Conservation (phyloP, 1,139 yeast genomes). For the Suhomyces wounanorum region DNA sequence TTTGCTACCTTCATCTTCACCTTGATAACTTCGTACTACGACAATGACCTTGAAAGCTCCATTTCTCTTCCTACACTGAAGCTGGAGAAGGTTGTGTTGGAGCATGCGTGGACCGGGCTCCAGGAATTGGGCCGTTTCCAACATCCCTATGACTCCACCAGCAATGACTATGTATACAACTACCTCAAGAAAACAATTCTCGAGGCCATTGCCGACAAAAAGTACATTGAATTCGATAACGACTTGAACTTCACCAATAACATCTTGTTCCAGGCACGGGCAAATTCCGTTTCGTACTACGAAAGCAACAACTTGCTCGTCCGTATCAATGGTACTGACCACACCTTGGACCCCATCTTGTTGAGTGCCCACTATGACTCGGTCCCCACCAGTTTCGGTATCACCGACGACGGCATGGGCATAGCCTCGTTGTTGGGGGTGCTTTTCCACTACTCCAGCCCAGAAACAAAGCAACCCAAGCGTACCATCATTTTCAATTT, state of each 20-base stretch:
- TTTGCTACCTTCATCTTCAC: constrained; percentile 42
- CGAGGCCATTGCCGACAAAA: constrained; percentile 26
- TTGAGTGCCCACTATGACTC: constrained; percentile 88
- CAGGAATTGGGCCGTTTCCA: constrained; percentile 64
- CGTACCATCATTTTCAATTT: constrained; percentile 81
- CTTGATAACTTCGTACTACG: constrained; percentile 29
- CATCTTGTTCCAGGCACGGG: constrained; percentile 40
- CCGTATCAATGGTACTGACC: constrained; percentile 63
- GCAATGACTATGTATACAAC: constrained; percentile 75
- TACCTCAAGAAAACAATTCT: constrained; percentile 54
- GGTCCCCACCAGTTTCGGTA: constrained; percentile 84
- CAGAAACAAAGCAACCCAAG: constrained; percentile 52
- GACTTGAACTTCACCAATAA: constrained; percentile 46
- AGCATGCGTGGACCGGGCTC: constrained; percentile 62
- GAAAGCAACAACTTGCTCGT: constrained; percentile 81
- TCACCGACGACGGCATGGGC: constrained; percentile 96
- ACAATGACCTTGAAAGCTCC: constrained; percentile 40
- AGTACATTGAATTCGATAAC: constrained; percentile 53
- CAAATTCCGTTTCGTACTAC: constrained; percentile 59
- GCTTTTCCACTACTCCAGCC: constrained; percentile 49
- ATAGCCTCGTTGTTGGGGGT: constrained; percentile 78
- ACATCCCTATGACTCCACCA: constrained; percentile 79
- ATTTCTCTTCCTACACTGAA: constrained; percentile 39
- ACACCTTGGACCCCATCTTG: constrained; percentile 62
- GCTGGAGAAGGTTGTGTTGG: constrained; percentile 26